These are phyloP conservation scores for Penicillium manginii DNA, from an alignment of 495 filamentous ascomycete species.

Conservation along the genomic window DNA sequence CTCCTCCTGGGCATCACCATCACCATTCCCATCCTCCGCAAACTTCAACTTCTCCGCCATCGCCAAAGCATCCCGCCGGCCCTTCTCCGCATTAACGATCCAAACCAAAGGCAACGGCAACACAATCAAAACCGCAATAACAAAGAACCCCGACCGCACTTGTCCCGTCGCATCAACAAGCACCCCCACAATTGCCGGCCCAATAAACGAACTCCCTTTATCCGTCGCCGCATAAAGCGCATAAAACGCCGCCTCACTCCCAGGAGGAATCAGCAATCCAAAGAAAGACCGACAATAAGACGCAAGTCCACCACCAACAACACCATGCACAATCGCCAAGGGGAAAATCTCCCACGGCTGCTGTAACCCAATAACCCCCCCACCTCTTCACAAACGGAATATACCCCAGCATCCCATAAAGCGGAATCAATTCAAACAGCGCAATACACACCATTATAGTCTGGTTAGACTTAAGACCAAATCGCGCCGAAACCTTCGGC, in stretches of 20 bases:
- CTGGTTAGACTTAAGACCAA: conserved; percentile 68
- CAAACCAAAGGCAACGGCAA: conserved; percentile 77
- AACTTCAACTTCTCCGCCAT: conserved; percentile 56
- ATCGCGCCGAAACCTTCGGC: conserved; percentile 67
- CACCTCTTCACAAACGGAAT: conserved; percentile 71
- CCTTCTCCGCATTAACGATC: conserved; percentile 79
- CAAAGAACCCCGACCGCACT: conserved; percentile 87
- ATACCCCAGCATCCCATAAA: conserved; percentile 85
- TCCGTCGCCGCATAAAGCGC: conserved; percentile 93
- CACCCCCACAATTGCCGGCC: conserved; percentile 82
- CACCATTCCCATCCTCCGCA: conserved; percentile 42
- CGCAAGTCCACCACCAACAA: conserved; percentile 81
- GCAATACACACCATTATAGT: conserved; percentile 82
- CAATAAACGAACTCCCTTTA: conserved; percentile 87
- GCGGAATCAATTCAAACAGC: conserved; percentile 82
- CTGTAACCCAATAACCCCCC: conserved; percentile 81
- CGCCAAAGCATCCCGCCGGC: conserved; percentile 67
- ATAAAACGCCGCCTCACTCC: conserved; percentile 91
- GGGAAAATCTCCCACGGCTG: conserved; percentile 93
- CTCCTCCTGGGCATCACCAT: conserved; percentile 29
- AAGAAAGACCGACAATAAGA: conserved; percentile 86
- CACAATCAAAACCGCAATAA: conserved; percentile 76
- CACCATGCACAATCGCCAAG: conserved; percentile 78
- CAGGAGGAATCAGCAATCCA: conserved; percentile 83
- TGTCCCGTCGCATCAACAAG: conserved; percentile 82